Conservation (phyloP, 1,284 basidiomycete genomes). For the Rhizopogon parksii region DNA sequence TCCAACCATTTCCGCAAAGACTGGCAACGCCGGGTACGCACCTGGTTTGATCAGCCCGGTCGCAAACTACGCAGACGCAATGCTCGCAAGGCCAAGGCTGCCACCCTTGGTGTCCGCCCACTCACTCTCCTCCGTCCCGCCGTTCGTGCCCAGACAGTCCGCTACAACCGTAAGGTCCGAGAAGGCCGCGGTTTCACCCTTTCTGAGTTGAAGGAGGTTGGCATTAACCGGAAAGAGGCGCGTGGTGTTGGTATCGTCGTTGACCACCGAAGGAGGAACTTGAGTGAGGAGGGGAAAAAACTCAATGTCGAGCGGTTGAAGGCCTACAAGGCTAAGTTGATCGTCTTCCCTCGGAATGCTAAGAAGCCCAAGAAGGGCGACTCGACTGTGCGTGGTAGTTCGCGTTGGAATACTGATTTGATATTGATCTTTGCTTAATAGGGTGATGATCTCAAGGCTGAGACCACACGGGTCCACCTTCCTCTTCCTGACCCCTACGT, state of each 20-base stretch:
- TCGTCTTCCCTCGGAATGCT: constrained; percentile 95
- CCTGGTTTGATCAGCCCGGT: constrained; percentile 99
- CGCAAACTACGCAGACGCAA: constrained; percentile 95
- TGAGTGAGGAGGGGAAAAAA: constrained; percentile 96
- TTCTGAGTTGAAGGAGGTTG: constrained; percentile 94
- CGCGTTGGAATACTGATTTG: constrained; percentile 7
- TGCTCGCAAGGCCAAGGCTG: constrained; percentile 90
- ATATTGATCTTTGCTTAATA: constrained; percentile 25
- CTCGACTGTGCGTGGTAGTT: constrained; percentile 60
- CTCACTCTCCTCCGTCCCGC: constrained; percentile 91
- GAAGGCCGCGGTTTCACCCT: constrained; percentile 97
- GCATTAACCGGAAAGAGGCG: constrained; percentile 92
- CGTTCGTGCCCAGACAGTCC: constrained; percentile 93
- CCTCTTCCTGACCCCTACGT: constrained; percentile 65
- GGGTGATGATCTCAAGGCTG: constrained; percentile 80
- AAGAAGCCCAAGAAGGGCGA: constrained; percentile 96
- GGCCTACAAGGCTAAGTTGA: constrained; percentile 83
- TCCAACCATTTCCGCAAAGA: constrained; percentile 98
- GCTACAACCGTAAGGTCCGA: constrained; percentile 98
- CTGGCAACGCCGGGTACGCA: constrained; percentile 92
- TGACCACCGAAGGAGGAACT: constrained; percentile 95
- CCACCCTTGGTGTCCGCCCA: constrained; percentile 88
- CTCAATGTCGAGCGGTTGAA: constrained; percentile 94
- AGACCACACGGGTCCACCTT: constrained; percentile 68
- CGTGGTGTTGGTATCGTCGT: constrained; percentile 91